A percentile compares a stretch with the other conserved stretches of the same genome.
phyloP scores from a whole-genome alignment of 2,329 filamentous ascomycete genomes.

The Pseudogymnoascus sp. region DNA sequence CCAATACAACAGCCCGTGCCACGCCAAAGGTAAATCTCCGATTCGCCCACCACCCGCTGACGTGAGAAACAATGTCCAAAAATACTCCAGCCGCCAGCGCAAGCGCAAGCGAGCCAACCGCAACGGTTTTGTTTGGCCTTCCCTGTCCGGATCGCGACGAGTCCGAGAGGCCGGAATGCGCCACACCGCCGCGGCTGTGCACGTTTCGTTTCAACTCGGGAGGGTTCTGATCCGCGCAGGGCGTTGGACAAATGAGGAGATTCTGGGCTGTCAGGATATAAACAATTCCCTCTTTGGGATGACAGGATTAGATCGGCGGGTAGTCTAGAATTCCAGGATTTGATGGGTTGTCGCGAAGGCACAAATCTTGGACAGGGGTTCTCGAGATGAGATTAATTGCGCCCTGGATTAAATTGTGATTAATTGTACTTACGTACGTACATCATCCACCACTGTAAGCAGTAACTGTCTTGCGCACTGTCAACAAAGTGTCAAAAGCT shows the following conservation, averaged over 20 bases:
- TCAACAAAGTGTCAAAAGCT: background rate
- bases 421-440: background rate
- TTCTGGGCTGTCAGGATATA: background rate
- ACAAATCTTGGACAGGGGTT: background rate
- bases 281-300: background rate
- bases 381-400: background rate
- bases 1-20: background rate
- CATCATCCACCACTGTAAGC: background rate
- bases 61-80: background rate
- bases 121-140: background rate
- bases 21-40: background rate
- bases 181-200: background rate
- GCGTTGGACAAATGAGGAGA: background rate
- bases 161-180: background rate
- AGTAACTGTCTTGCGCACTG: background rate
- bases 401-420: background rate
- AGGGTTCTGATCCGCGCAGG: background rate
- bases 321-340: background rate
- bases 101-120: slow-evolving; percentile 3
- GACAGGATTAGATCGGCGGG: background rate
- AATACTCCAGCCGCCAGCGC: background rate
- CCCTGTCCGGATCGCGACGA: background rate
- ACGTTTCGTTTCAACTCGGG: background rate
- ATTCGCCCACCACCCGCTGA: background rate
- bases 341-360: background rate